Base-by-base conservation (phyloP, 768 basidiomycete genomes). In the Chalciporus piperatus region DNA sequence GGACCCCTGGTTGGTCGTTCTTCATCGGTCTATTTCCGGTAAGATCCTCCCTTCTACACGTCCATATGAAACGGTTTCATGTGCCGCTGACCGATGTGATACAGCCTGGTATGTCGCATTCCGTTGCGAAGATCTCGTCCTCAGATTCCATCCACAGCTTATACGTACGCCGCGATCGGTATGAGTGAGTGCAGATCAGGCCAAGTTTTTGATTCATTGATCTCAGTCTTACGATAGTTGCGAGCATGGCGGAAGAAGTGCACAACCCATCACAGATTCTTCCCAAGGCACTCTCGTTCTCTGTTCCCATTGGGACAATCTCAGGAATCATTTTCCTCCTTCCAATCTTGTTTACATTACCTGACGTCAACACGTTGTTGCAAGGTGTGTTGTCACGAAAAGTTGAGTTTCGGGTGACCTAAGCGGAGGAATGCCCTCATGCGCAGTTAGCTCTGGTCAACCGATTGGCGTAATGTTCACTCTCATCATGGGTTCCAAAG, bases 201-300 rank as follows among this genome's bases (percentile, higher is more conserved):
- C 27, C 32, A 8, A 25, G 27, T 38, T 54, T 25, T 25, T 19
- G 22, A 12, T 47, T 19, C 30, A 8, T 49, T 7, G 7, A 2
- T 43, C 48, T 52, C 45, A 66, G 13, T 19, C 23, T 42, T 41
- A 48, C 3, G 19, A 30, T 44, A 83, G 80, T 85, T 35, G 73
- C 83, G 14, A 83, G 79, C 55, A 80, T 87, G 79, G 80, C 83
- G 3, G 85, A 85, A 61, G 84, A 87, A 64, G 84, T 85, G 1
- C 76, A 77, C 44, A 72, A 83, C 46, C 84, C 84, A 0, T 70
- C 76, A 1, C 57, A 71, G 11, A 74, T 82, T 47, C 74, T 85
- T 10, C 84, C 84, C 0, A 67, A 67, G 39, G 83, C 83, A 1
- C 74, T 86, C 23, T 69, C 74, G 10, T 76, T 75, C 70, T 78